Base-by-base conservation (phyloP, 768 basidiomycete genomes). In the Mycena sanguinolenta region DNA sequence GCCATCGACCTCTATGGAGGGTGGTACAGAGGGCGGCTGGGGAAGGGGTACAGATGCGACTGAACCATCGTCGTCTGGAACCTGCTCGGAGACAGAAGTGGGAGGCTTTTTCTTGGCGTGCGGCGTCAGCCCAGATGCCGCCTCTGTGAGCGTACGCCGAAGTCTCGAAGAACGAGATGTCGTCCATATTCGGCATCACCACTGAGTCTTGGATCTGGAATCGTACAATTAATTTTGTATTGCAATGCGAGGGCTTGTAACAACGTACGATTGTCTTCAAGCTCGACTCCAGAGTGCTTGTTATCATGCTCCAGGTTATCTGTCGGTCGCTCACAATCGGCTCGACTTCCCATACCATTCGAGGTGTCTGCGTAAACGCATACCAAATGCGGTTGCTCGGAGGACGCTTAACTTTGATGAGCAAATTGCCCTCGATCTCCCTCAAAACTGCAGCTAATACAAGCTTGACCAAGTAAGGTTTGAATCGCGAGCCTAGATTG, bases 161-260 rank as follows among this genome's bases (percentile, higher is more conserved):
- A 39, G 93, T 97, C 79, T 98, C 93, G 78, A 97, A 99, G 86
- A 96, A 98, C 16, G 96, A 87, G 68, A 99, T 93, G 76, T 99
- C 98, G 79, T 99, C 98, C 96, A 98, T 98, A 81, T 98, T 95
- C 7, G 98, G 98, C 78, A 97, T 82, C 23, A 99, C 98, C 23
- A 99, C 89, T 0, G 96, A 96, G 74, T 99, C 97, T 74, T 90
- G 88, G 66, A 99, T 94, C 97, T 99, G 75, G 21, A 62, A 68
- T 14, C 38, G 8, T 2, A 44, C 2, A 44, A 46, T 16, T 53
- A 67, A 69, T 34, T 19, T 28, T 53, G 36, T 14, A 38, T 14
- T 32, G 9, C 30, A 8, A 50, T 14, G 30, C 19, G 13, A 49
- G 19, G 57, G 25, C 7, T 50, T 23, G 9, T 53, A 50, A 58